These are phyloP conservation scores for Oidium heveae DNA, from an alignment of 2,329 filamentous ascomycete species.

Conservation along the genomic window DNA sequence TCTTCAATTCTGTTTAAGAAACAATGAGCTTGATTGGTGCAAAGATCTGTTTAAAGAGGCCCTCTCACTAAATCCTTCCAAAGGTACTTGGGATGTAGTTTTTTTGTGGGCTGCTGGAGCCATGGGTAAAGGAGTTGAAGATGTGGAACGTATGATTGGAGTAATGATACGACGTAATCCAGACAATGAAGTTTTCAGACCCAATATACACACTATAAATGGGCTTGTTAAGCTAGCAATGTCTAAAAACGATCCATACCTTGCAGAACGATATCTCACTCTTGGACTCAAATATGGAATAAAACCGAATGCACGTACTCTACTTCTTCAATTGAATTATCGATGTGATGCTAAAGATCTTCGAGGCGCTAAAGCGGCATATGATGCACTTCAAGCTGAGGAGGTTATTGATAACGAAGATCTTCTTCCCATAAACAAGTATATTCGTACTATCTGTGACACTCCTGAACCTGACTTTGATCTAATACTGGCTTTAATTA, in stretches of 20 bases:
- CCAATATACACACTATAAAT: constrained; percentile 54
- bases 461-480: constrained; percentile 37
- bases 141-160: constrained; percentile 47
- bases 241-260: constrained; percentile 39
- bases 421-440: constrained; percentile 38
- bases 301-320: constrained; percentile 40
- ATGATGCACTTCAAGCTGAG: constrained; percentile 32
- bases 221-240: constrained; percentile 47
- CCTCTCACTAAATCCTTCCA: constrained; percentile 19
- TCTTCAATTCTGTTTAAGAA: constrained; percentile 34
- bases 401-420: constrained; percentile 30
- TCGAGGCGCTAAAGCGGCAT: constrained; percentile 40
- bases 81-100: constrained; percentile 43
- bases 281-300: constrained; percentile 42
- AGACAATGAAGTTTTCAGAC: constrained; percentile 21
- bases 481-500: constrained; percentile 45
- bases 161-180: constrained; percentile 30
- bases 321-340: constrained; percentile 50
- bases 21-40: constrained; percentile 35
- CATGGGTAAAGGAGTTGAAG: constrained; percentile 41
- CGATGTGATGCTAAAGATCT: constrained; percentile 49
- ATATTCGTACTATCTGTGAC: constrained; percentile 42
- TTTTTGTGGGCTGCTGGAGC: constrained; percentile 52
- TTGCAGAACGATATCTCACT: constrained; percentile 47
- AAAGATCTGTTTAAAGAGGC: constrained; percentile 26